Evolutionary conservation across 768 basidiomycete genomes (phyloP).

Genomic region (Suillus clintonianus): DNA sequence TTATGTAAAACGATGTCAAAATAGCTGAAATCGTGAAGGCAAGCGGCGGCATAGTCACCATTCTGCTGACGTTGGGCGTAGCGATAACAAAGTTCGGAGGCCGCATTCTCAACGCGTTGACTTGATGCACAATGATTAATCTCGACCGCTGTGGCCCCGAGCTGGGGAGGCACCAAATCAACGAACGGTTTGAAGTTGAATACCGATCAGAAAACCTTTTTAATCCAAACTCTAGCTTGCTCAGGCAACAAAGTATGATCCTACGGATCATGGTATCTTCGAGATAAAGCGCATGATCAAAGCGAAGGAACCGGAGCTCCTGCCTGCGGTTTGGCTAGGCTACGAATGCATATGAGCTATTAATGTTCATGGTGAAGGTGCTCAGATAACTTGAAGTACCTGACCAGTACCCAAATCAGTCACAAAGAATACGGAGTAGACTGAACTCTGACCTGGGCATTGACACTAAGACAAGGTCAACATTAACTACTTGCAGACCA

Average conservation of each 20-base stretch:
- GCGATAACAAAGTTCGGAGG: not conserved
- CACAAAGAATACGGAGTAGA: not conserved
- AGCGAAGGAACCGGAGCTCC: no score
- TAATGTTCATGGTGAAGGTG: not conserved
- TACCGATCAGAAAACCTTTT: not conserved
- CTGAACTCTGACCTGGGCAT: not conserved
- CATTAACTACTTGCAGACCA: no score
- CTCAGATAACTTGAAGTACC: not conserved
- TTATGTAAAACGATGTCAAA: not conserved
- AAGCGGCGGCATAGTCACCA: not conserved
- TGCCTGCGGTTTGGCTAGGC: not conserved
- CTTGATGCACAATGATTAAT: not conserved
- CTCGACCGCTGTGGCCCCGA: not conserved
- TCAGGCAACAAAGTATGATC: not conserved
- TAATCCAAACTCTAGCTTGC: no score
- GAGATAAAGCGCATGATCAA: not conserved
- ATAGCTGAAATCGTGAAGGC: not conserved
- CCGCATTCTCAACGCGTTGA: not conserved
- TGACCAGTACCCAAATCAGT: not conserved
- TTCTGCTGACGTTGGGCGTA: no score
- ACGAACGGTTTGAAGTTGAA: not conserved
- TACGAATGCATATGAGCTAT: not conserved
- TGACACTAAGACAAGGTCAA: not conserved
- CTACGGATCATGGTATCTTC: not conserved
- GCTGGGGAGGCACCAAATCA: not conserved